Evolutionary conservation across 2,329 filamentous ascomycete species (phyloP).

Genomic region (Epicoccum sorghinum): DNA sequence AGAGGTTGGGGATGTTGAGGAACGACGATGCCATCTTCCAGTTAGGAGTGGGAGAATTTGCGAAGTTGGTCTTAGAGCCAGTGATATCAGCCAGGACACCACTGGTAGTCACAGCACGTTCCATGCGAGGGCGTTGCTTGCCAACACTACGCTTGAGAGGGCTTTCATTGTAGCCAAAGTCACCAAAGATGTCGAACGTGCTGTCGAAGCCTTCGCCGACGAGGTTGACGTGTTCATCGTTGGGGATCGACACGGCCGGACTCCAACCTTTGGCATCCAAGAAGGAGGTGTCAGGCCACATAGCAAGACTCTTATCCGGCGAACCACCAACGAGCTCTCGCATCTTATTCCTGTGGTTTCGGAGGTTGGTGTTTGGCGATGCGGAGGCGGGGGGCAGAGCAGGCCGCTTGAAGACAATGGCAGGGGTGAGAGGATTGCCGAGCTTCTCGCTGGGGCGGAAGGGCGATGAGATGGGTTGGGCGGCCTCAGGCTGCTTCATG

Average conservation of each 20-base stretch:
- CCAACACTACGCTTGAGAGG: conserved; percentile 66
- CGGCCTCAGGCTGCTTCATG: conserved; percentile 52
- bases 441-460: conserved; percentile 45
- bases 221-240: conserved; percentile 63
- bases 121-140: conserved; percentile 64
- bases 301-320: conserved; percentile 64
- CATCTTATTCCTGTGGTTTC: conserved; percentile 84
- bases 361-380: conserved; percentile 91
- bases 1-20: conserved; percentile 45
- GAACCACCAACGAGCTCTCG: conserved; percentile 77
- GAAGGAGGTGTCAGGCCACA: conserved; percentile 60
- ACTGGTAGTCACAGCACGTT: conserved; percentile 66
- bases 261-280: conserved; percentile 59
- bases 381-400: conserved; percentile 73
- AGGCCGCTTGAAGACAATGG: conserved; percentile 78
- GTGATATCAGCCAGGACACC: conserved; percentile 68
- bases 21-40: conserved; percentile 45
- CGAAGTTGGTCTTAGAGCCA: conserved; percentile 57
- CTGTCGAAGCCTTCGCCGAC: conserved; percentile 54
- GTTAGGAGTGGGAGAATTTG: conserved; percentile 40
- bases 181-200: conserved; percentile 68
- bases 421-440: conserved; percentile 76
- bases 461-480: conserved; percentile 50
- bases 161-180: conserved; percentile 61
- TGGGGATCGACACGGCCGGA: conserved; percentile 67